Evolutionary conservation across 2,329 filamentous ascomycete genomes (phyloP).

Genomic region (Stagonosporopsis chrysanthemi): DNA sequence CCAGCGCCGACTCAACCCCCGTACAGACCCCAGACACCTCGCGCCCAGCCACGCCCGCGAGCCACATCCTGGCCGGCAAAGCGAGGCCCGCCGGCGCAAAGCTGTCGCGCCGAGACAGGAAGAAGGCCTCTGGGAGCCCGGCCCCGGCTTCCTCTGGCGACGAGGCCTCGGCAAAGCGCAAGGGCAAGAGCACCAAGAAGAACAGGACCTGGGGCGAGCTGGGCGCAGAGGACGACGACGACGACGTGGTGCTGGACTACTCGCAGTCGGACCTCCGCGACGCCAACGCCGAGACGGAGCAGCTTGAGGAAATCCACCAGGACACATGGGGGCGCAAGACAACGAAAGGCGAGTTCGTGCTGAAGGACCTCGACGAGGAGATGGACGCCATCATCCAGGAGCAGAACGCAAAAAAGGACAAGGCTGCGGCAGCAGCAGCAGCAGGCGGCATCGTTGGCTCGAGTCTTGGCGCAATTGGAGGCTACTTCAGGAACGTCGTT

Average conservation of each 20-base stretch:
- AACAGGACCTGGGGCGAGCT: constrained; percentile 92
- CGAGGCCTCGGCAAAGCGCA: constrained; percentile 68
- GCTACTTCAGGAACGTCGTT: constrained; percentile 92
- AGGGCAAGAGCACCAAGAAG: constrained; percentile 75
- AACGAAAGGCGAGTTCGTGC: constrained; percentile 87
- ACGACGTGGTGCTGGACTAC: constrained; percentile 84
- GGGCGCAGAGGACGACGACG: constrained; percentile 84
- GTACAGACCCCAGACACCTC: constrained; percentile 76
- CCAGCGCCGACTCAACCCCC: constrained; percentile 74
- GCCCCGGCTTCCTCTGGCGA: constrained; percentile 82
- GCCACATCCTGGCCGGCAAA: constrained; percentile 76
- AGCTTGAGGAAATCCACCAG: constrained; percentile 77
- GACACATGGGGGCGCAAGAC: constrained; percentile 86
- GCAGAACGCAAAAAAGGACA: constrained; percentile 67
- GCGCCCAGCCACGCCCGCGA: constrained; percentile 77
- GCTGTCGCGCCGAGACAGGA: constrained; percentile 81
- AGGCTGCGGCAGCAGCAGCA: constrained; percentile 30
- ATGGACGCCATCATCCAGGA: constrained; percentile 87
- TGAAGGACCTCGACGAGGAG: constrained; percentile 93
- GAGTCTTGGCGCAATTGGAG: constrained; percentile 81
- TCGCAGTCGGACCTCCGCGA: constrained; percentile 69
- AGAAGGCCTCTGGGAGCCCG: constrained; percentile 64
- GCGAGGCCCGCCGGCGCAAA: constrained; percentile 72
- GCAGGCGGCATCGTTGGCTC: constrained; percentile 77
- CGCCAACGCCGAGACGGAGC: constrained; percentile 60